Conservation (phyloP, 2,329 filamentous ascomycete species). For the Beauveria sp. region DNA sequence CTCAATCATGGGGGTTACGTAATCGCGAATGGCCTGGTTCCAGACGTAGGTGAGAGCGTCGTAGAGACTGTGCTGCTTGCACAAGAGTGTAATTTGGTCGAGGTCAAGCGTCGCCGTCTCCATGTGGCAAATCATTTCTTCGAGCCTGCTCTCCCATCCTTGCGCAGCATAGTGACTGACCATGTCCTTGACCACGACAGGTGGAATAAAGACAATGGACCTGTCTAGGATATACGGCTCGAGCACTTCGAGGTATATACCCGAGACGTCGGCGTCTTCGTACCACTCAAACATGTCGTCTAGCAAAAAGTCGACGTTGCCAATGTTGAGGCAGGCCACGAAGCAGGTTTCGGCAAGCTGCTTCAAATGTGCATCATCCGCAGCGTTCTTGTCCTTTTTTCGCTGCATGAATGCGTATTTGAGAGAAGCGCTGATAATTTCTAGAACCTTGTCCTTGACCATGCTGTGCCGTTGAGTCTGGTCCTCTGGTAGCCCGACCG, state of each 20-base stretch:
- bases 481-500: slow-evolving; percentile 86
- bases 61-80: slow-evolving; percentile 86
- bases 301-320: slow-evolving; percentile 77
- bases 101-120: slow-evolving; percentile 87
- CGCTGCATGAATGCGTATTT: slow-evolving; percentile 76
- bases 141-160: slow-evolving; percentile 68
- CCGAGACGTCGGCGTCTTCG: slow-evolving; percentile 64
- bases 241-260: slow-evolving; percentile 78
- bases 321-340: slow-evolving; percentile 69
- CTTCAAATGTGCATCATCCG: slow-evolving; percentile 54
- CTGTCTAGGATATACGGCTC: slow-evolving; percentile 82
- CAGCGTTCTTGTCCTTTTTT: slow-evolving; percentile 36
- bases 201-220: slow-evolving; percentile 67
- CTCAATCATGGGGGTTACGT: slow-evolving; percentile 82
- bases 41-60: slow-evolving; percentile 95
- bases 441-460: slow-evolving; percentile 80
- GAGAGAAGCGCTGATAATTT: slow-evolving; percentile 88
- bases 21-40: slow-evolving; percentile 85
- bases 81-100: slow-evolving; percentile 83
- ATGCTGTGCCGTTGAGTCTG: slow-evolving; percentile 65
- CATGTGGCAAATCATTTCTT: slow-evolving; percentile 91
- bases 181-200: slow-evolving; percentile 76
- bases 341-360: slow-evolving; percentile 81
- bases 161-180: slow-evolving; percentile 72
- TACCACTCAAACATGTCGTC: slow-evolving; percentile 87